Evolutionary conservation across 2,329 filamentous ascomycete genomes (phyloP), one percentile per base, ranked within the genome.

Genomic region (Pseudocercospora ulei): DNA sequence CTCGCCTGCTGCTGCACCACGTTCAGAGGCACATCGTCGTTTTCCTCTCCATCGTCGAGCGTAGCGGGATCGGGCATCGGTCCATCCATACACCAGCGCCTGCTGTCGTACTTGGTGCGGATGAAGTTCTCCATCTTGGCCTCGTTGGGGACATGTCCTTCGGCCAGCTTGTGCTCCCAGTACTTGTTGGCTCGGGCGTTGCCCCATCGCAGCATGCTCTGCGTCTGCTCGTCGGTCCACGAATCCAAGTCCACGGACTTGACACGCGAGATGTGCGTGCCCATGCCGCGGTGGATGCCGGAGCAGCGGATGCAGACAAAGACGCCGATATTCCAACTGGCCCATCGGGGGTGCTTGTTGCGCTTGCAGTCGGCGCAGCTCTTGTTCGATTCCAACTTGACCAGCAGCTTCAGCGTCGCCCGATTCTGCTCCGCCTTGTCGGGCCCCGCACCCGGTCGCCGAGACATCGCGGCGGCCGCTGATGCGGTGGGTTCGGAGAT

Each of bases 111-210:
- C 65, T 98, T 98, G 40, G 92, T 98, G 51, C 90, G 79, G 56
- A 98, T 96, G 59, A 98, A 98, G 70, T 96, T 98, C 72, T 98
- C 90, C 54, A 98, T 96, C 72, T 98, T 98, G 51, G 82, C 75
- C 68, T 98, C 92, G 13, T 88, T 94, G 1, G 90, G 90, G 30
- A 88, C 77, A 64, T 98, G 90, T 43, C 87, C 87, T 8, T 80
- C 67, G 2, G 88, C 86, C 56, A 98, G 67, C 67, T 96, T 98
- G 47, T 83, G 76, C 65, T 98, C 92, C 88, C 88, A 98, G 63
- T 96, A 94, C 70, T 93, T 96, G 69, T 98, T 98, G 40, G 90
- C 90, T 62, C 87, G 80, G 39, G 81, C 76, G 62, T 98, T 98
- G 44, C 90, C 90, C 92, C 90, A 98, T 68, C 76, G 84, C 48